phyloP scores from a whole-genome alignment of 2,329 filamentous ascomycete genomes.

The Cordyceps cicadae region DNA sequence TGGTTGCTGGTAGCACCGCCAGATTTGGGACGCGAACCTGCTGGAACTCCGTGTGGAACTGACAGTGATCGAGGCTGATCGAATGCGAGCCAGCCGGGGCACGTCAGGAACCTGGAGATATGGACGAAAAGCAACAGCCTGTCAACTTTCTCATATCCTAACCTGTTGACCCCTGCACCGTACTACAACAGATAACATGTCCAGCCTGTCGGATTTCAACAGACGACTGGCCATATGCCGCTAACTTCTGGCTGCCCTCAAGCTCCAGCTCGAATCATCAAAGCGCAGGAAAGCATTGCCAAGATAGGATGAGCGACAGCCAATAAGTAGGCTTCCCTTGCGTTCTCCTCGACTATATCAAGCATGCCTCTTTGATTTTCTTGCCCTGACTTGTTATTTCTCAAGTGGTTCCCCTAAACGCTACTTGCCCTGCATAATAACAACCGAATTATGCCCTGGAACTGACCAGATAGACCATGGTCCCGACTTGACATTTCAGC shows the following conservation, averaged over 20 bases:
- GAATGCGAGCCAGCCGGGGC: slow-evolving; percentile 3
- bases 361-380: background rate
- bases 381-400: background rate
- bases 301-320: background rate
- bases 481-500: background rate
- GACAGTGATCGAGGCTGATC: slow-evolving; percentile 3
- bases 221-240: too few relatives aligned
- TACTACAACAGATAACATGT: background rate
- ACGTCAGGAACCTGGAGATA: background rate
- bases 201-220: too few relatives aligned
- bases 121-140: background rate
- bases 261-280: too few relatives aligned
- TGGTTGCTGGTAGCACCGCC: background rate
- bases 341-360: background rate
- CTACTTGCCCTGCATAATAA: background rate
- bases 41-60: slow-evolving; percentile 8
- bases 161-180: background rate
- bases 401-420: background rate
- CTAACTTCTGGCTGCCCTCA: too few relatives aligned
- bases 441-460: background rate
- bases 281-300: too few relatives aligned
- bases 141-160: background rate
- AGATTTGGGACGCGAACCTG: background rate
- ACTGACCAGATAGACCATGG: background rate
- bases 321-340: background rate